These are phyloP conservation scores for Dissophora globulifera DNA, from an alignment of 192 early-diverging fungal species.

Conservation along the genomic window DNA sequence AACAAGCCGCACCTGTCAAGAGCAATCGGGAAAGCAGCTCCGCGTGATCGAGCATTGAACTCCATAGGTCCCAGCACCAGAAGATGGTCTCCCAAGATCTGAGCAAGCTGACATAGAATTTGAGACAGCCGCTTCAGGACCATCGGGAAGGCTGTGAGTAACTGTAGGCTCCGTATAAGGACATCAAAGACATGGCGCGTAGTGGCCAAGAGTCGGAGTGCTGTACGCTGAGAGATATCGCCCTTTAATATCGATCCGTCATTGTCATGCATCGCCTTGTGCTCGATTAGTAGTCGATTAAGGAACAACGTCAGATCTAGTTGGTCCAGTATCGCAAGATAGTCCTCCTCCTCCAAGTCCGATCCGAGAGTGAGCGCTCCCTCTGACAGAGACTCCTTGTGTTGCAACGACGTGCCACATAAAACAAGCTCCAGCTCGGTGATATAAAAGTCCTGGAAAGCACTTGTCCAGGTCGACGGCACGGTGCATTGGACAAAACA, in stretches of 20 bases:
- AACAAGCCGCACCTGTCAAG: conserved; percentile 7
- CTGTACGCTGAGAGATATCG: conserved; percentile 33
- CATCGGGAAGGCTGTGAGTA: conserved; percentile 16
- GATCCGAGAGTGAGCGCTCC: conserved; percentile 6
- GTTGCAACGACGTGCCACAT: not conserved
- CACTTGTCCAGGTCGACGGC: conserved; percentile 24
- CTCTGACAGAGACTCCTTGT: not conserved
- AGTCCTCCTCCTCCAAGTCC: conserved; percentile 53
- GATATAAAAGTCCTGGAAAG: conserved; percentile 29
- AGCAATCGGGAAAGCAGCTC: not conserved
- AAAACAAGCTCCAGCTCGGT: conserved; percentile 31
- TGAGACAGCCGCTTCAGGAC: conserved; percentile 51
- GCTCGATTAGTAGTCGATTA: conserved; percentile 36
- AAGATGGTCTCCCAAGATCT: conserved; percentile 49
- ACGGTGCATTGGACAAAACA: conserved; percentile 30
- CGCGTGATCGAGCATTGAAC: not conserved
- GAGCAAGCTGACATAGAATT: conserved; percentile 42
- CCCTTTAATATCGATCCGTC: conserved; percentile 29
- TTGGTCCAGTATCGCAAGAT: conserved; percentile 55
- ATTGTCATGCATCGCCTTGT: conserved; percentile 25
- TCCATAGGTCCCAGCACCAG: conserved; percentile 30
- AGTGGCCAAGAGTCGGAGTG: conserved; percentile 16
- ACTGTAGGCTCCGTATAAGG: conserved; percentile 14
- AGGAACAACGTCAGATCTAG: conserved; percentile 48
- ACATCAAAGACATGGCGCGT: conserved; percentile 30